Evolutionary conservation across 768 basidiomycete genomes (phyloP), one percentile per base, ranked within the genome.

Genomic region (Vararia minispora): DNA sequence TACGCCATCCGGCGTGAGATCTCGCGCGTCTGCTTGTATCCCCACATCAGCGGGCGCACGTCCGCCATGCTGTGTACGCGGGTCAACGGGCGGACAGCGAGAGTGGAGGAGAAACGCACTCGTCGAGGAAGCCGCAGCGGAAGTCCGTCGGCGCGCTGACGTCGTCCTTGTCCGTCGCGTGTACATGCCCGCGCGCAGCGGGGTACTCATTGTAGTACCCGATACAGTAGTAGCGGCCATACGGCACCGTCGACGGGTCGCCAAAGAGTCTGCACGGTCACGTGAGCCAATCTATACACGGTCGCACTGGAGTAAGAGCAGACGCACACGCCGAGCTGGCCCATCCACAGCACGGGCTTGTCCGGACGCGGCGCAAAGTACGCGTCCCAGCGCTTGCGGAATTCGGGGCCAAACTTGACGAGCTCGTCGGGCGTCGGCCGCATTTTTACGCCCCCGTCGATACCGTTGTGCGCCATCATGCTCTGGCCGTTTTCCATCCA

Each of bases 1-100:
- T 42, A 47, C 11, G 54, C 40, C 68, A 76, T 74, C 12, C 78
- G 70, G 25, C 79, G 66, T 3, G 61, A 58, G 8, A 73, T 44
- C 55, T 81, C 77, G 2, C 76, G 64, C 3, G 51, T 38, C 37
- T 63, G 65, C 45, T 80, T 81, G 53, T 78, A 80, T 0, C 50
- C 60, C 63, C 71, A 71, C 37, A 58, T 58, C 31, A 77, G 44
- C 16, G 65, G 55, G 1, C 52, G 62, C 5, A 79, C 37, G 27
- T 60, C 59, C 12, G 46, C 55, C 30, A 47, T 43, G n/a, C 58
- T 60, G 31, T 14, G 2, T 12, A n/a, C 16, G 24, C 25, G 3
- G 8, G 18, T 30, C 11, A 24, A 25, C 13, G 9, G 5, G 26
- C 14, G 7, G 9, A n/a, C 23, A 28, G 10, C 1, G 37, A 18